phyloP scores from a whole-genome alignment of 495 filamentous ascomycete genomes.

The Oleoguttula mirabilis region DNA sequence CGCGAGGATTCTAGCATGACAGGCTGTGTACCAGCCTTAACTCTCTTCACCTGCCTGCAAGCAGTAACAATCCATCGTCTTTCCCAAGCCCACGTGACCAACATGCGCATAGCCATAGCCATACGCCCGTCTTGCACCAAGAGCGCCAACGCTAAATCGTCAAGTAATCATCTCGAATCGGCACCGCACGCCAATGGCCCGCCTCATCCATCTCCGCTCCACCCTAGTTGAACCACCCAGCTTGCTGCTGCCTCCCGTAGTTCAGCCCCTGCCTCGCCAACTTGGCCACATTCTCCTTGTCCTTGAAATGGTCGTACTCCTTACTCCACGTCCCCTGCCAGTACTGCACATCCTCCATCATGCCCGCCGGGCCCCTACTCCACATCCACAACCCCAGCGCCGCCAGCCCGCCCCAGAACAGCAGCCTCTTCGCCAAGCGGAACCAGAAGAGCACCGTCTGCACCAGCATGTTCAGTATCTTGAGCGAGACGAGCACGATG shows the following conservation, averaged over 20 bases:
- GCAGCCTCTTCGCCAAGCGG: conserved; percentile 42
- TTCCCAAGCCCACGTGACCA: too few species aligned
- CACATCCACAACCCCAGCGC: conserved; percentile 45
- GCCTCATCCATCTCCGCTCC: neutral
- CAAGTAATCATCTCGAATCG: neutral
- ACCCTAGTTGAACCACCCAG: neutral
- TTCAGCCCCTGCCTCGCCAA: conserved; percentile 8
- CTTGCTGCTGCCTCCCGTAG: conserved; percentile 1
- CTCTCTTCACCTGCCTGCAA: too few species aligned
- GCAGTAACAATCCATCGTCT: too few species aligned
- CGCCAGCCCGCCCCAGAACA: conserved; percentile 47
- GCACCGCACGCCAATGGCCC: neutral
- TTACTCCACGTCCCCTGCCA: conserved; percentile 41
- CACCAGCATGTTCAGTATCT: conserved; percentile 53
- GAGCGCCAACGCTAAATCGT: conserved; percentile 9
- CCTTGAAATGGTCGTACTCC: conserved; percentile 33
- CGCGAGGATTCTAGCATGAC: too few species aligned
- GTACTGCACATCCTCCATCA: conserved; percentile 43
- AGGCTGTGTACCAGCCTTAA: too few species aligned
- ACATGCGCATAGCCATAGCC: too few species aligned
- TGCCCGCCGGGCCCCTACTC: conserved; percentile 50
- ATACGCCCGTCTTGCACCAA: too few species aligned
- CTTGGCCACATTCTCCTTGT: conserved; percentile 13
- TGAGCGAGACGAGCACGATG: conserved; percentile 48
- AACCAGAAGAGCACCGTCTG: conserved; percentile 64